A percentile compares a stretch with the other conserved stretches of the same genome.
These are phyloP conservation scores for Reutealis trisperma DNA, from an alignment of 345 rosid species.

Conservation along the genomic window DNA sequence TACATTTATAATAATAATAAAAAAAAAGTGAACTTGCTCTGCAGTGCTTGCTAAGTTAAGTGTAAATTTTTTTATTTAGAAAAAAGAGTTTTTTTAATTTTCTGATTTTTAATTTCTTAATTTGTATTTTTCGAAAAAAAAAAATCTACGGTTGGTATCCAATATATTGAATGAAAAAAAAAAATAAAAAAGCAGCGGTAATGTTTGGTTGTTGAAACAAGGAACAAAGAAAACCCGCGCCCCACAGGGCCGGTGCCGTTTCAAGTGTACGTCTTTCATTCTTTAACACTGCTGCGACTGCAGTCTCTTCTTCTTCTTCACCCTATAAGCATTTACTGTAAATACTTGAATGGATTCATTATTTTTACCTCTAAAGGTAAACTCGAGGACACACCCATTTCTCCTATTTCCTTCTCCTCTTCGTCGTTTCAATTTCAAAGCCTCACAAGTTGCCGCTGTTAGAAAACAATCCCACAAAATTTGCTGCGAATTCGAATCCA, in stretches of 20 bases:
- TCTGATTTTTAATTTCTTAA: too few species aligned
- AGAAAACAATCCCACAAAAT: slow-evolving; percentile 35
- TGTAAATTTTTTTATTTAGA: too few species aligned
- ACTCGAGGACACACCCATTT: slow-evolving; percentile 4
- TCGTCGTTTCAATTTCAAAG: slow-evolving; percentile 28
- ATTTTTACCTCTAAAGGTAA: not conserved
- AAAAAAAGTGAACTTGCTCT: too few species aligned
- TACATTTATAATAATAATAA: too few species aligned
- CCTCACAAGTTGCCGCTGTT: slow-evolving; percentile 28
- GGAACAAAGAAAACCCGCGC: not conserved
- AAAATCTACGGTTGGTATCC: too few species aligned
- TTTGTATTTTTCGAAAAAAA: too few species aligned
- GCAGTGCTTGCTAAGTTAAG: too few species aligned
- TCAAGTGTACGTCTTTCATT: not conserved
- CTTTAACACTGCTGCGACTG: not conserved
- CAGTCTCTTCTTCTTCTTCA: not conserved
- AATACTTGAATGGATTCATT: slow-evolving; percentile 5
- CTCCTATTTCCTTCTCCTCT: slow-evolving; percentile 18
- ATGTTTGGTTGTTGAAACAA: not conserved
- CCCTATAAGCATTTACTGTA: too few species aligned
- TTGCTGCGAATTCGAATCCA: slow-evolving; percentile 55
- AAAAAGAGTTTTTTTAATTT: too few species aligned
- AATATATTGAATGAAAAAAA: too few species aligned
- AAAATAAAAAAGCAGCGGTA: too few species aligned
- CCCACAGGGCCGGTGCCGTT: not conserved